A percentile compares a stretch with the other conserved stretches of the same genome.
Evolutionary conservation across 768 basidiomycete genomes (phyloP).

Genomic region (Agrocybe chaxingu): DNA sequence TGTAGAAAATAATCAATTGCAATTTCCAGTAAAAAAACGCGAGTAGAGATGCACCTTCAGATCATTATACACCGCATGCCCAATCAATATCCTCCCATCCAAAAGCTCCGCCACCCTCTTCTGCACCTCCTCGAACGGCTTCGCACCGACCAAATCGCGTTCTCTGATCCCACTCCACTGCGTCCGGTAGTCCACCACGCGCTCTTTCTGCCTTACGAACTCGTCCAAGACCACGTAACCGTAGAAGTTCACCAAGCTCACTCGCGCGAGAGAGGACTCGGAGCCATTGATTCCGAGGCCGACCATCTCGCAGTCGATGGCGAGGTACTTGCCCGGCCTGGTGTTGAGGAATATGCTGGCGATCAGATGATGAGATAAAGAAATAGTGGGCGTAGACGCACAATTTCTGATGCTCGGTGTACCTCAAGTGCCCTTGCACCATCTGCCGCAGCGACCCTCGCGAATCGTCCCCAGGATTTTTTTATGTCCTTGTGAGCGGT

Average conservation of each 20-base stretch:
- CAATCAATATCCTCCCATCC: slow-evolving; percentile 77
- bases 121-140: slow-evolving; percentile 77
- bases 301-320: slow-evolving; percentile 98
- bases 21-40: not conserved
- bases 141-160: slow-evolving; percentile 74
- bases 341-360: not conserved
- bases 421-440: slow-evolving; percentile 45
- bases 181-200: slow-evolving; percentile 91
- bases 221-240: slow-evolving; percentile 79
- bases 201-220: slow-evolving; percentile 83
- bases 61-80: slow-evolving; percentile 91
- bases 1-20: slow-evolving; percentile 19
- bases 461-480: slow-evolving; percentile 41
- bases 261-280: slow-evolving; percentile 85
- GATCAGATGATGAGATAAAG: not conserved
- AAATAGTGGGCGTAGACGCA: slow-evolving; percentile 30
- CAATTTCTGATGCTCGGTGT: slow-evolving; percentile 39
- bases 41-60: slow-evolving; percentile 60
- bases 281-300: slow-evolving; percentile 82
- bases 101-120: slow-evolving; percentile 71
- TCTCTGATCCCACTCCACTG: slow-evolving; percentile 82
- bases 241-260: slow-evolving; percentile 86
- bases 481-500: slow-evolving; percentile 12
- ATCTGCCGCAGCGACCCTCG: slow-evolving; percentile 44
- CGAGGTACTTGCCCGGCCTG: slow-evolving; percentile 69